Evolutionary conservation across 2,329 filamentous ascomycete species (phyloP), one percentile per base, ranked within the genome.

Genomic region (Fusarium vanettenii): DNA sequence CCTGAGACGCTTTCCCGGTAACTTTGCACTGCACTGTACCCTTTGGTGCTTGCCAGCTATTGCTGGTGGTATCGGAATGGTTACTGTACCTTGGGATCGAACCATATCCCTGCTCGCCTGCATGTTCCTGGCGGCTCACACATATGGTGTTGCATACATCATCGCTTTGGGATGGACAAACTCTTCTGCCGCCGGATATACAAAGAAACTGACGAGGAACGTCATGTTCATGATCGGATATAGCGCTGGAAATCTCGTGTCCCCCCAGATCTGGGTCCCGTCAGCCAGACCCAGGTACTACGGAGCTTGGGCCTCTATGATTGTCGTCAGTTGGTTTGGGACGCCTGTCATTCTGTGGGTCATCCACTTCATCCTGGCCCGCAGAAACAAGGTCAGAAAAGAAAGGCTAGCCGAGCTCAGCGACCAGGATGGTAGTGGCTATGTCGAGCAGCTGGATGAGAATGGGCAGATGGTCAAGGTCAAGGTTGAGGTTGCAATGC

Each of bases 121-220:
- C 37, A 62, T 80, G 27, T 65, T 79, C 31, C 69, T 80, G 1
- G 77, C 78, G 14, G 81, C 81, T 20, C 79, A 83, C 45, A 84
- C 82, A 0, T 84, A 83, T 37, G 74, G 76, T 5, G 74, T 75
- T 55, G 74, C 76, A 0, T 80, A 80, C 61, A 79, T 79, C 68
- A 79, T 80, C 27, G 75, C 75, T 0, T 62, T 85, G 1, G 82
- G 82, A 9, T 85, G 83, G 82, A 81, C 82, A 6, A 83, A 81
- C 4, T 83, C 82, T 2, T 75, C 74, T 7, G 75, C 78, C 2
- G 81, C 82, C 0, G 83, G 84, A 5, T 84, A 85, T 69, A 86
- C 84, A 1, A 86, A 86, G 76, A 86, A 86, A 72, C 81, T 84
- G 16, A 85, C 84, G 0, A 79, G 83, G 3, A 84, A 83, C n/a